Conservation (phyloP, 129 eudicot genomes). For the Rutidosis leptorrhynchoides region DNA sequence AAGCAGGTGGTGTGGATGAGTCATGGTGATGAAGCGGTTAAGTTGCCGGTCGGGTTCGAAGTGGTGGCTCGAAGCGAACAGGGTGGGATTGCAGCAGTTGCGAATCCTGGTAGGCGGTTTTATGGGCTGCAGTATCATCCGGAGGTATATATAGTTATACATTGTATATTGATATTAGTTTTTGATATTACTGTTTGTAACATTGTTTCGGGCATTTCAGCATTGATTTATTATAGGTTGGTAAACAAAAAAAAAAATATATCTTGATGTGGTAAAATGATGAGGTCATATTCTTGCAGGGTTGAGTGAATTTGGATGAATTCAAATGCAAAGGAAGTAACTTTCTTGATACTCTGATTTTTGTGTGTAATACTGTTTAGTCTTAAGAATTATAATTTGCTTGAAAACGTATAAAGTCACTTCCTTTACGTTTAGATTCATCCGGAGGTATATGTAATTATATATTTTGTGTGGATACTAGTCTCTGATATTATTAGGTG, state of each 20-base stretch:
- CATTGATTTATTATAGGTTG: too few species aligned
- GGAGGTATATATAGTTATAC: slow-evolving; percentile 61
- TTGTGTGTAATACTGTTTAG: not conserved
- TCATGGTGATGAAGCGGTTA: slow-evolving; percentile 83
- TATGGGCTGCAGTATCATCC: slow-evolving; percentile 94
- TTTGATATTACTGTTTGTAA: too few species aligned
- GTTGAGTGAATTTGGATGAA: not conserved
- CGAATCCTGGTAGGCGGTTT: slow-evolving; percentile 52
- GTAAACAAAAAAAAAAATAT: too few species aligned
- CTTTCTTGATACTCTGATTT: not conserved
- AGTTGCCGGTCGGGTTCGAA: slow-evolving; percentile 71
- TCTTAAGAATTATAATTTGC: not conserved
- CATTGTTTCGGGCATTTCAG: too few species aligned
- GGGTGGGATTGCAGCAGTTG: slow-evolving; percentile 77
- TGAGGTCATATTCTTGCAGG: too few species aligned
- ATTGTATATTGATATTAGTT: too few species aligned
- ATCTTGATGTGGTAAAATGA: too few species aligned
- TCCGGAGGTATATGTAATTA: slow-evolving; percentile 67
- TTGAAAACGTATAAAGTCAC: too few species aligned
- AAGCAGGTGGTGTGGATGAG: slow-evolving; percentile 98
- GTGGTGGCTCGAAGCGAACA: slow-evolving; percentile 77
- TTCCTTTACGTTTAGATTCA: too few species aligned
- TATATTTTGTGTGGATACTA: too few species aligned
- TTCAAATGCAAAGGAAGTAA: not conserved
- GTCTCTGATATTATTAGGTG: too few species aligned